phyloP scores from a whole-genome alignment of 1,284 basidiomycete genomes.

The Xerocomus cyaneibrunnescens region DNA sequence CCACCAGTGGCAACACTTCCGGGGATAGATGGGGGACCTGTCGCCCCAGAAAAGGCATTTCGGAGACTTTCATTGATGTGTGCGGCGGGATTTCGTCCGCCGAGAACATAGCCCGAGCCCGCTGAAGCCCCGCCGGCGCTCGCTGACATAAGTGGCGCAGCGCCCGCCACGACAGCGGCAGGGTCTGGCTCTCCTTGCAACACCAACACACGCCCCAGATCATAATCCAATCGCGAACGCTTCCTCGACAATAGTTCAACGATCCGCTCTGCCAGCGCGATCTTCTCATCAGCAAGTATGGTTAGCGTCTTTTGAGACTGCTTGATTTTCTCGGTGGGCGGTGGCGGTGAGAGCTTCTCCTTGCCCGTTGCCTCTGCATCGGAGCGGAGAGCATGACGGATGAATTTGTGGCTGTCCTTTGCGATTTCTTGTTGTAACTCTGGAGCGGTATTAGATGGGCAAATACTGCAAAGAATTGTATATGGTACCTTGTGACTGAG shows the following conservation, averaged over 20 bases:
- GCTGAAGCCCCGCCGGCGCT: slow-evolving; percentile 13
- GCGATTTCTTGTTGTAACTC: slow-evolving; percentile 56
- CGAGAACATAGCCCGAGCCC: slow-evolving; percentile 31
- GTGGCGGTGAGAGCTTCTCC: slow-evolving; percentile 32
- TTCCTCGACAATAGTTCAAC: slow-evolving; percentile 53
- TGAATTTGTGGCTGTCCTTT: slow-evolving; percentile 52
- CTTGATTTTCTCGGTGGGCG: slow-evolving; percentile 34
- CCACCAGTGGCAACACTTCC: slow-evolving; percentile 5
- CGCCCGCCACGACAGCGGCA: slow-evolving; percentile 30
- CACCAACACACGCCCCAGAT: slow-evolving; percentile 52
- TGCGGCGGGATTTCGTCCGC: slow-evolving; percentile 42
- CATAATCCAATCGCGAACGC: slow-evolving; percentile 54
- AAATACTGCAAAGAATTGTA: not conserved
- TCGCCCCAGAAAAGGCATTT: slow-evolving; percentile 36
- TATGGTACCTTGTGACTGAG: slow-evolving; percentile 48
- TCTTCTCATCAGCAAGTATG: slow-evolving; percentile 53
- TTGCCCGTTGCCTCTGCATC: slow-evolving; percentile 25
- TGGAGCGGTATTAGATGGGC: slow-evolving; percentile 20
- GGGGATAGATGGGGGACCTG: slow-evolving; percentile 25
- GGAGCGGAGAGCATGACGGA: slow-evolving; percentile 47
- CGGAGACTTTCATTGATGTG: slow-evolving; percentile 52
- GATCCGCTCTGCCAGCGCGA: slow-evolving; percentile 51
- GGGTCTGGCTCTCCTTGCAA: slow-evolving; percentile 53
- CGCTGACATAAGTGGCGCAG: slow-evolving; percentile 22
- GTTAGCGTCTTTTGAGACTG: slow-evolving; percentile 34